Conservation (phyloP, 257 asterid genomes). For the Thymus mandschuricus region DNA sequence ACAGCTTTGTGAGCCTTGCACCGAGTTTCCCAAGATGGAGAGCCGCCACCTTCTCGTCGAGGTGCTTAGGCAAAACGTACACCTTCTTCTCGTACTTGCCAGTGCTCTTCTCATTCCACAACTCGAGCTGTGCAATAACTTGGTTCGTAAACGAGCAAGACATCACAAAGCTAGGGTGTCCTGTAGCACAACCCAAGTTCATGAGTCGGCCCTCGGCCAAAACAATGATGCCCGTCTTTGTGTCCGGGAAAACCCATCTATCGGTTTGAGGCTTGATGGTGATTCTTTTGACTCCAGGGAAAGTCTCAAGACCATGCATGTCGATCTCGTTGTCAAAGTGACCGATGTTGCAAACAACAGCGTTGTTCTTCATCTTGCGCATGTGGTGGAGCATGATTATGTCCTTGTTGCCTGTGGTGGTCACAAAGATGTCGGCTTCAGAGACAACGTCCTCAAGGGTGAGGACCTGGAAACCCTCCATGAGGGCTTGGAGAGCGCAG, state of each 20-base stretch:
- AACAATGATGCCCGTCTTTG: slow-evolving; percentile 43
- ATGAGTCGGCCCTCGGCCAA: slow-evolving; percentile 63
- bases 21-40: slow-evolving; percentile 57
- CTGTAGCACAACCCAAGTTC: slow-evolving; percentile 68
- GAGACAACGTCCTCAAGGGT: slow-evolving; percentile 44
- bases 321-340: slow-evolving; percentile 63
- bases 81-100: slow-evolving; percentile 67
- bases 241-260: slow-evolving; percentile 53
- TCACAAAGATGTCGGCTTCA: slow-evolving; percentile 53
- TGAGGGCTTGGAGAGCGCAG: slow-evolving; percentile 60
- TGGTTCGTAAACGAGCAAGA: slow-evolving; percentile 64
- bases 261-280: slow-evolving; percentile 59
- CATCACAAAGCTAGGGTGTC: slow-evolving; percentile 69
- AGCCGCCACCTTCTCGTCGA: slow-evolving; percentile 62
- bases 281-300: slow-evolving; percentile 52
- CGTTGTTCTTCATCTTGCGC: slow-evolving; percentile 63
- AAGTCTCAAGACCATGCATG: slow-evolving; percentile 54
- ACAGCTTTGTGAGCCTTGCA: slow-evolving; percentile 55
- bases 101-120: slow-evolving; percentile 51
- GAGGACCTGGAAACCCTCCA: slow-evolving; percentile 58
- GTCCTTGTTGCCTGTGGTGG: slow-evolving; percentile 63
- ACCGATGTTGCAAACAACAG: slow-evolving; percentile 63
- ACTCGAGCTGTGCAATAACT: slow-evolving; percentile 60
- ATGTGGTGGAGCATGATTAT: slow-evolving; percentile 56
- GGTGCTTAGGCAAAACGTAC: slow-evolving; percentile 61